Conservation (phyloP, 257 asterid genomes). For the Echites panduratus region DNA sequence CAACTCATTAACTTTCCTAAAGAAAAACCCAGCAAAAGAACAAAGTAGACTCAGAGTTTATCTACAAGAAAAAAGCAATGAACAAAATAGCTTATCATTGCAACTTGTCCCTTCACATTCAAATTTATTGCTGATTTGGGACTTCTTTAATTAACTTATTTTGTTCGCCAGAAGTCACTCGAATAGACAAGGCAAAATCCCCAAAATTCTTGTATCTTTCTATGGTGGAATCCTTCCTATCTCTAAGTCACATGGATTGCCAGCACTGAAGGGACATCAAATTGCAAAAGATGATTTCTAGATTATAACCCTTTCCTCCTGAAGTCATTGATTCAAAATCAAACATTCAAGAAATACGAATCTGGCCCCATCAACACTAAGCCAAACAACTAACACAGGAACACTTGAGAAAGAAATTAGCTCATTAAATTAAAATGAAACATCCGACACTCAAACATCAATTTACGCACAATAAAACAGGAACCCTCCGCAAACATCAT, state of each 20-base stretch:
- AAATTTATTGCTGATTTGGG: background rate
- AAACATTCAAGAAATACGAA: background rate
- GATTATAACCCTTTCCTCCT: background rate
- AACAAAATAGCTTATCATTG: background rate
- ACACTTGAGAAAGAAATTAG: background rate
- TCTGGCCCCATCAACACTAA: background rate
- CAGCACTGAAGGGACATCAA: background rate
- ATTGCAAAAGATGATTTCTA: background rate
- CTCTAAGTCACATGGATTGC: background rate
- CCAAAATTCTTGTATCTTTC: background rate
- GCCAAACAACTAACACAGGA: background rate
- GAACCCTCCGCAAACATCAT: background rate
- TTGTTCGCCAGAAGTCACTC: background rate
- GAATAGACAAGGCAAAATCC: background rate
- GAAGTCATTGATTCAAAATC: background rate
- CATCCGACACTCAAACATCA: background rate
- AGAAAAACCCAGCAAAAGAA: background rate
- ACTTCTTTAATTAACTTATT: background rate
- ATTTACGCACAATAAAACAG: background rate
- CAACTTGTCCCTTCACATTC: too few relatives aligned
- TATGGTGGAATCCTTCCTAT: background rate
- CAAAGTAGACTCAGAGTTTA: background rate
- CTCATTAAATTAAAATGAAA: background rate
- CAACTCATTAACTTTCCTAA: background rate
- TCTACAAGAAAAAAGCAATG: background rate